phyloP scores from a whole-genome alignment of 352 stramenopile species.

The Heterotrichella gracilis region DNA sequence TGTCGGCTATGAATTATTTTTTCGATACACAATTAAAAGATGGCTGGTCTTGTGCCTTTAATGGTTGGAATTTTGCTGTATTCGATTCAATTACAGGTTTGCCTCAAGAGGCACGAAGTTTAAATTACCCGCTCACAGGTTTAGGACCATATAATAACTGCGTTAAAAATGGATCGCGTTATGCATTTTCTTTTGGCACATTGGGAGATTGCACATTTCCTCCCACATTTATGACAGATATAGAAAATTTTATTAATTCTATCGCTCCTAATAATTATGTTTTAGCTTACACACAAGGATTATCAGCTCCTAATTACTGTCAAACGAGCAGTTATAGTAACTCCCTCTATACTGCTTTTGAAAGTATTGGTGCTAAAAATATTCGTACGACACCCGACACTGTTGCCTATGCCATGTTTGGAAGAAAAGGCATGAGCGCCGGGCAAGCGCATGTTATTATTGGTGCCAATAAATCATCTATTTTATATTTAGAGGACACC shows the following conservation, averaged over 20 bases:
- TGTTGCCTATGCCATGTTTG: not conserved
- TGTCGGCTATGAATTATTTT: not conserved
- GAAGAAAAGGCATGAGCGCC: not conserved
- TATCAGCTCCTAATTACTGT: not conserved
- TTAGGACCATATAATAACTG: not conserved
- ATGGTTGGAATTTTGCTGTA: not conserved
- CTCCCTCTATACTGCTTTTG: not conserved
- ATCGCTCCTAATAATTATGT: not conserved
- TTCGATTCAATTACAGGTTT: not conserved
- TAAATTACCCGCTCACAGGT: not conserved
- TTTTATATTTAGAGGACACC: not conserved
- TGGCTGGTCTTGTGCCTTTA: not conserved
- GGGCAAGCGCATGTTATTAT: not conserved
- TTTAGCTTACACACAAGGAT: not conserved
- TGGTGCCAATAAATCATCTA: not conserved
- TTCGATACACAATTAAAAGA: not conserved
- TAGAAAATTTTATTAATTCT: not conserved
- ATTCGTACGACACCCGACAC: not conserved
- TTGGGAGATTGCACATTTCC: not conserved
- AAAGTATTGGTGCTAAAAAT: conserved; percentile 3
- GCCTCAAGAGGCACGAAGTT: not conserved
- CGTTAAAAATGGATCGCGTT: not conserved
- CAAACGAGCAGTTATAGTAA: not conserved
- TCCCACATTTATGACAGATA: not conserved
- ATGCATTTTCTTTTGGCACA: not conserved